phyloP scores from a whole-genome alignment of 768 basidiomycete species.

The Filobasidium wieringae region DNA sequence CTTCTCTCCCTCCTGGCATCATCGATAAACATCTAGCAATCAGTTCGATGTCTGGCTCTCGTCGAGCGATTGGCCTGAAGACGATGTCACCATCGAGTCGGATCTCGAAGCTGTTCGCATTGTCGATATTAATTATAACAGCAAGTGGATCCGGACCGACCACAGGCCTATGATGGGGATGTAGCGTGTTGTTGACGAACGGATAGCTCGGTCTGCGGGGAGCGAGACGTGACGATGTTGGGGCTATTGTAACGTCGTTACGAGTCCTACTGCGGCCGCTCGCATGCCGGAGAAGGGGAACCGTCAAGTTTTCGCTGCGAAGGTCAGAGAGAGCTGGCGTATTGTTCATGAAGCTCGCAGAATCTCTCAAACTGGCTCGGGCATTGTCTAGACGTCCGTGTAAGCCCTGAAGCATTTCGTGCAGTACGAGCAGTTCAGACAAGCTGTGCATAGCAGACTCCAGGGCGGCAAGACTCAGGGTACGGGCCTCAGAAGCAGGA shows the following conservation, averaged over 20 bases:
- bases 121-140: constrained; percentile 13
- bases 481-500: too few relatives aligned
- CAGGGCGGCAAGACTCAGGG: too few relatives aligned
- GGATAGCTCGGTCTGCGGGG: constrained; percentile 4
- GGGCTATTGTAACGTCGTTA: background rate
- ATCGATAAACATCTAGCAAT: constrained; percentile 14
- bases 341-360: background rate
- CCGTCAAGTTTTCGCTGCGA: too few relatives aligned
- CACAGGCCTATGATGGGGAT: constrained; percentile 11
- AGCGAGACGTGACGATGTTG: background rate
- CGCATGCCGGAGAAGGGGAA: too few relatives aligned
- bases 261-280: too few relatives aligned
- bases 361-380: background rate
- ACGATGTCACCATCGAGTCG: constrained; percentile 14
- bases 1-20: constrained; percentile 14
- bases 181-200: background rate
- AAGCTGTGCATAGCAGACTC: too few relatives aligned
- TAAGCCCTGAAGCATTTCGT: background rate
- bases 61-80: constrained; percentile 6
- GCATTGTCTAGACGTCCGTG: background rate
- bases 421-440: too few relatives aligned
- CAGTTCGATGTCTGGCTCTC: constrained; percentile 7
- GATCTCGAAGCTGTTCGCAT: constrained; percentile 16
- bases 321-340: background rate
- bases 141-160: constrained; percentile 8